These are phyloP conservation scores for Acanthamoeba culbertsoni DNA, from an alignment of 208 protist species.

Conservation along the genomic window DNA sequence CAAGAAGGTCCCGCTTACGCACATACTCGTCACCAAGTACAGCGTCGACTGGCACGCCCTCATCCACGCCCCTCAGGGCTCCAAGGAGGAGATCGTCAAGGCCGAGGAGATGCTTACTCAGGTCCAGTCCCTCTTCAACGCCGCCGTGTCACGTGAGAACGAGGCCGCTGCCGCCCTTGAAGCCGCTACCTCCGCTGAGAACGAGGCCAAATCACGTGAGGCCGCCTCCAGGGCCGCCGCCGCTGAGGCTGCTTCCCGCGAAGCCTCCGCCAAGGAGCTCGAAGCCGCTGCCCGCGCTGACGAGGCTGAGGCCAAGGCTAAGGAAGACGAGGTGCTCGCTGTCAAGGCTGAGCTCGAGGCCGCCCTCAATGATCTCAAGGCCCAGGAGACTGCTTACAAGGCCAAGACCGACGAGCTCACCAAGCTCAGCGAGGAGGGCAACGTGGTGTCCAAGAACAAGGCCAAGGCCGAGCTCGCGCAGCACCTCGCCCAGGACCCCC, in stretches of 20 bases:
- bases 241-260: not conserved
- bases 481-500: conserved; percentile 64
- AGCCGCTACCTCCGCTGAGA: not conserved
- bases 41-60: conserved; percentile 9
- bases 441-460: conserved; percentile 65
- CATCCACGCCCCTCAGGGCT: conserved; percentile 24
- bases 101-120: conserved; percentile 32
- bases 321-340: not conserved
- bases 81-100: conserved; percentile 24
- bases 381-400: conserved; percentile 58
- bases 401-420: conserved; percentile 61
- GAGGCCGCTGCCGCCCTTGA: not conserved
- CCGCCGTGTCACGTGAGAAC: not conserved
- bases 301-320: conserved; percentile 19
- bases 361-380: conserved; percentile 47
- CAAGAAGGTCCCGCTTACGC: conserved; percentile 32
- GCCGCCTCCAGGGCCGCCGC: conserved; percentile 7
- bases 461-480: conserved; percentile 66
- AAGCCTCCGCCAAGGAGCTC: not conserved
- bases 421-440: conserved; percentile 60
- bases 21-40: conserved; percentile 29
- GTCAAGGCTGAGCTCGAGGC: conserved; percentile 47
- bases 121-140: not conserved
- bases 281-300: not conserved
- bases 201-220: not conserved